phyloP scores from a whole-genome alignment of 1,284 basidiomycete species.

The Cerrena zonata region DNA sequence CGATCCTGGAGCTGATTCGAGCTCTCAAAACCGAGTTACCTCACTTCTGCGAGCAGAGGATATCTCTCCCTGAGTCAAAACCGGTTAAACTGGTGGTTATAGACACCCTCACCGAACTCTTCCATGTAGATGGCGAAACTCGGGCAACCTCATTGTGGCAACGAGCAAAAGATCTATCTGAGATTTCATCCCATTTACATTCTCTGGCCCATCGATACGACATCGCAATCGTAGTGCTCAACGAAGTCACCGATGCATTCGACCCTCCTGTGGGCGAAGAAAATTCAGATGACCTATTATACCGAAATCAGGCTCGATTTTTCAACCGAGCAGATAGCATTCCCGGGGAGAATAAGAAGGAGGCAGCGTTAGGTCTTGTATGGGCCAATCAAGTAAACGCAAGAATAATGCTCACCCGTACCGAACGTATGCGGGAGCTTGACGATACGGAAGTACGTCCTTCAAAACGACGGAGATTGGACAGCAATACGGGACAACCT shows the following conservation, averaged over 20 bases:
- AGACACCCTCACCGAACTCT: constrained; percentile 78
- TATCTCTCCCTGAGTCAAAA: constrained; percentile 27
- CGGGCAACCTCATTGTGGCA: constrained; percentile 57
- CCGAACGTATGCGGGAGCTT: constrained; percentile 59
- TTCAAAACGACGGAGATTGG: constrained; percentile 31
- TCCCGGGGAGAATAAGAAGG: constrained; percentile 57
- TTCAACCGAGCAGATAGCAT: constrained; percentile 63
- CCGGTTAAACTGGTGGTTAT: constrained; percentile 71
- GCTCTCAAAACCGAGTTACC: constrained; percentile 64
- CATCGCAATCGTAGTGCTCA: constrained; percentile 77
- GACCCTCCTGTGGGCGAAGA: constrained; percentile 23
- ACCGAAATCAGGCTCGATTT: constrained; percentile 70
- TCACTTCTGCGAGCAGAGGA: constrained; percentile 40
- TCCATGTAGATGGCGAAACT: constrained; percentile 55
- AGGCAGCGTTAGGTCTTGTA: constrained; percentile 78
- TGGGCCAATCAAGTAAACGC: constrained; percentile 89
- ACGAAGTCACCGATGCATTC: constrained; percentile 80
- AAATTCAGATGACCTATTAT: constrained; percentile 41
- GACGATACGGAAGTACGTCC: constrained; percentile 28
- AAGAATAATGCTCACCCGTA: constrained; percentile 77
- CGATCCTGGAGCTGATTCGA: constrained; percentile 60
- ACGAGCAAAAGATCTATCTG: constrained; percentile 63
- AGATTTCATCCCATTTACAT: constrained; percentile 65
- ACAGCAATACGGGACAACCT: constrained; percentile 5
- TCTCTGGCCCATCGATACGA: constrained; percentile 54